Evolutionary conservation across 768 basidiomycete species (phyloP).

Genomic region (Candolleomyces aberdarensis): DNA sequence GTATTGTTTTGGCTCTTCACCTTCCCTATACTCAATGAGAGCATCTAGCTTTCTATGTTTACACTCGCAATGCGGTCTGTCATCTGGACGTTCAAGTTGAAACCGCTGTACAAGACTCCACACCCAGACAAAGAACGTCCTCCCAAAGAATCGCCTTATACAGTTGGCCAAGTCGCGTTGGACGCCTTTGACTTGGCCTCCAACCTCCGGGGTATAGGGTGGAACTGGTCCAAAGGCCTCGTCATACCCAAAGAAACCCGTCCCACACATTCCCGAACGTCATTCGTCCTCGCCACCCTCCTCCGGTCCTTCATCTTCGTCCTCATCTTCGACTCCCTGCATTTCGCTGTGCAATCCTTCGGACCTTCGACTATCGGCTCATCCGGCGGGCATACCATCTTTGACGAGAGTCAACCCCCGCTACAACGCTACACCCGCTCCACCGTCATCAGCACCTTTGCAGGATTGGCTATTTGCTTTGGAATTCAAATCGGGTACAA

Average conservation of each 20-base stretch:
- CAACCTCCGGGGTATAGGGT: conserved; percentile 57
- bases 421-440: conserved; percentile 41
- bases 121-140: conserved; percentile 8
- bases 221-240: conserved; percentile 53
- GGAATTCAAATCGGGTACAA: conserved; percentile 44
- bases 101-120: conserved; percentile 23
- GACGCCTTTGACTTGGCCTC: conserved; percentile 50
- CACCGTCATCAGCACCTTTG: conserved; percentile 36
- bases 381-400: conserved; percentile 39
- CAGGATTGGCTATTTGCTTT: conserved; percentile 43
- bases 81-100: conserved; percentile 36
- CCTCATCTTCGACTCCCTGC: conserved; percentile 41
- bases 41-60: conserved; percentile 30
- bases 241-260: conserved; percentile 41
- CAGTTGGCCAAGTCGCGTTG: conserved; percentile 15
- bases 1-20: conserved; percentile 12
- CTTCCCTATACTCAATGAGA: not conserved
- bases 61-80: conserved; percentile 34
- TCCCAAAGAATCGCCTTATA: conserved; percentile 5
- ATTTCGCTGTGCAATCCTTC: conserved; percentile 45
- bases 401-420: conserved; percentile 34
- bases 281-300: conserved; percentile 36
- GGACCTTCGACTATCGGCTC: conserved; percentile 40
- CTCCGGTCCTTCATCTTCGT: conserved; percentile 30
- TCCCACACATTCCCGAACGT: conserved; percentile 28